Base-by-base conservation (phyloP, 1,139 yeast species). In the Candida freyschussii region DNA sequence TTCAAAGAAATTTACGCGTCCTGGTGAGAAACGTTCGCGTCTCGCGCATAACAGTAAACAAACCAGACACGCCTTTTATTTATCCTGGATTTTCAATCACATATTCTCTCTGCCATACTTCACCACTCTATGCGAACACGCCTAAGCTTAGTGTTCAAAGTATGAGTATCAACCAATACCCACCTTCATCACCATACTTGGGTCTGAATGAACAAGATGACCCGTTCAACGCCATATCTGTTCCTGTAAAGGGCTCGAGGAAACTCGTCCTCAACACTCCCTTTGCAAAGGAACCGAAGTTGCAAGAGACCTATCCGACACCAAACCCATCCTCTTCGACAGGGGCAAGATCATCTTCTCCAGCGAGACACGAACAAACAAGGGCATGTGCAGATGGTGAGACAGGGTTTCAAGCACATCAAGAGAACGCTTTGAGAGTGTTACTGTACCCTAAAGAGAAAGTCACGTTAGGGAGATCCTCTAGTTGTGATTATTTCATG, bases 131-230 rank as follows among this genome's bases (percentile, higher is more conserved):
- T n/a, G n/a, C n/a, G n/a, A n/a, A n/a, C n/a, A n/a, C n/a, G n/a
- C n/a, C n/a, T n/a, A n/a, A n/a, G n/a, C n/a, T n/a, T n/a, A n/a
- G n/a, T n/a, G n/a, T 11, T 11, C 14, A 25, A 8, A 16, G 21
- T n/a, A 13, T 12, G 12, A 13, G 21, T 13, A 18, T 10, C 24
- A 10, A 47, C 10, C 76, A 68, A 50, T 76, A 75, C 53, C 82
- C 81, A 10, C 84, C 84, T 14, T 75, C 83, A 17, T 77, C 83
- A 19, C 83, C 84, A 2, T 64, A 74, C 39, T 53, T 66, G 39
- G 48, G 47, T 15, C 48, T 34, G 17, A 43, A 39, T 13, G 41
- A 36, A 21, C 29, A 30, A 5, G 41, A 44, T 12, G 54, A 53
- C 32, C 54, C 57, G 5, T 54, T 50, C 43, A 48, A 30, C 46